Base-by-base conservation (phyloP, 768 basidiomycete species). In the Lactarius sp. region DNA sequence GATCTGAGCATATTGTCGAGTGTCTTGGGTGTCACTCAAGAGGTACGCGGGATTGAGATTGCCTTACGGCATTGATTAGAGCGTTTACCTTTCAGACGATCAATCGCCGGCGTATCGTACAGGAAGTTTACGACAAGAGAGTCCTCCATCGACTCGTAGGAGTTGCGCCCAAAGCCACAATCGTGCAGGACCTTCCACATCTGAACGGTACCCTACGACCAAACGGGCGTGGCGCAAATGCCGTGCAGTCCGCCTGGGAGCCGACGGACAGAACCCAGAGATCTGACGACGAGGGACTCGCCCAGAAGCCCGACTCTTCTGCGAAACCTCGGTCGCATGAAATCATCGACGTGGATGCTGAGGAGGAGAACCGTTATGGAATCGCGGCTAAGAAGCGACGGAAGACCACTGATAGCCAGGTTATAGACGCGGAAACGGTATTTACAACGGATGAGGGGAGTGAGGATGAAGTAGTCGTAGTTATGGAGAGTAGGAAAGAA, bases 21-120 rank as follows among this genome's bases (percentile, higher is more conserved):
- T 37, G 82, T 97, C 36, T 80, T 96, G 77, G 87, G 89, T 10
- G 82, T 96, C 6, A 89, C 92, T 2, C 85, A 88, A 71, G 90
- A 94, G 82, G 93, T 90, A 65, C 66, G 80, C 68, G 59, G 55
- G 62, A 34, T 44, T 12, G n/a, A 52, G 54, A n/a, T 39, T 34
- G 20, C 46, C 41, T 41, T 33, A n/a, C n/a, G 13, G 13, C 46
- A 49, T 66, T 34, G 41, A 52, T 49, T 52, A 49, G 49, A 56
- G 34, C 34, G 18, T 39, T 4, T 41, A 13, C 59, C 54, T 22
- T 51, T 4, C 69, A 92, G 89, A 90, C 86, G 1, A 81, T 91
- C 57, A 88, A 87, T 61, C 88, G 90, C 68, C 83, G 92, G 34
- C 78, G 77, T 53, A 76, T 89, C 2, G 82, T 91, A 2, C 79